phyloP scores from a whole-genome alignment of 2,329 filamentous ascomycete genomes.

The Claviceps africana region DNA sequence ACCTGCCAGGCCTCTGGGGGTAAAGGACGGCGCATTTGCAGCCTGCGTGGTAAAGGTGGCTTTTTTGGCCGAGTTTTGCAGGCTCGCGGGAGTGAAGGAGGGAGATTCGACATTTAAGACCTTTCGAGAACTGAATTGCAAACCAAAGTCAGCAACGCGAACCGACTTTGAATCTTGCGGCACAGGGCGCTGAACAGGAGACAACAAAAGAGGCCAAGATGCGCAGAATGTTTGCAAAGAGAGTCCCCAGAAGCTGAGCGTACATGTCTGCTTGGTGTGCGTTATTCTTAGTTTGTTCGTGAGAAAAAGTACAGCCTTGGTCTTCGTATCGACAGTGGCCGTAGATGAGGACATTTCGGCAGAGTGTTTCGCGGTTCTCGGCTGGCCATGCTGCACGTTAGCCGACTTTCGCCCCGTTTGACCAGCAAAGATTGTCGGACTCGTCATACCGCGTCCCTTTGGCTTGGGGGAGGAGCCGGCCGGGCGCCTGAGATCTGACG shows the following conservation, averaged over 20 bases:
- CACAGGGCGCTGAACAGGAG: background rate
- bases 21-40: conserved; percentile 78
- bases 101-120: conserved; percentile 90
- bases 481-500: conserved; percentile 35
- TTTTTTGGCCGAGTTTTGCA: conserved; percentile 42
- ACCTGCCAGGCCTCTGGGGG: conserved; percentile 47
- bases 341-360: conserved; percentile 86
- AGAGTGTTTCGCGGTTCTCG: conserved; percentile 82
- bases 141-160: background rate
- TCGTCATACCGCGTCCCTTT: conserved; percentile 38
- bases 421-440: background rate
- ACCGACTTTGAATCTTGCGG: background rate
- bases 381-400: conserved; percentile 2
- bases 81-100: conserved; percentile 65
- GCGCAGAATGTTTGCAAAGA: background rate
- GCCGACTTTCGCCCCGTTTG: background rate
- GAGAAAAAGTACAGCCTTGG: conserved; percentile 80
- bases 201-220: background rate
- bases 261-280: conserved; percentile 34
- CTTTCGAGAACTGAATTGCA: conserved; percentile 45
- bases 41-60: conserved; percentile 76
- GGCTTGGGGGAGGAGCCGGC: conserved; percentile 40
- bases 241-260: conserved; percentile 13
- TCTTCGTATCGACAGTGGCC: conserved; percentile 87
- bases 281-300: conserved; percentile 54